These are phyloP conservation scores for Trichomonascaceae sp. DNA, from an alignment of 1,139 yeast genomes.

Conservation along the genomic window DNA sequence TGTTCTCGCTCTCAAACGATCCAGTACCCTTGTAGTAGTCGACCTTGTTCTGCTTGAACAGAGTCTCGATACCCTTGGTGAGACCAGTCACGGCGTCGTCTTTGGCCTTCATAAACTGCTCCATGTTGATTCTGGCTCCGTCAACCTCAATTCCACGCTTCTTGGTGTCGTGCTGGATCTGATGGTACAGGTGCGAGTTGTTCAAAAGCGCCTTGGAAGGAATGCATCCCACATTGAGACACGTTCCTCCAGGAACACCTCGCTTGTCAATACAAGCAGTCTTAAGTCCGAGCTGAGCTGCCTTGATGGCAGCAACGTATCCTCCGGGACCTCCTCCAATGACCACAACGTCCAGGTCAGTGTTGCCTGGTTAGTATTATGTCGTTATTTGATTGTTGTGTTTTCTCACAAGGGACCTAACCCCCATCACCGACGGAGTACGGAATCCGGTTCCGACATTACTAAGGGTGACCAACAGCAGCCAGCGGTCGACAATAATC, in stretches of 20 bases:
- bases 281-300: constrained; percentile 88
- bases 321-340: constrained; percentile 99
- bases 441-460: neutral
- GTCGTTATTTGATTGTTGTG: neutral
- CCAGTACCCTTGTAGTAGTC: constrained; percentile 91
- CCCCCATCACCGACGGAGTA: neutral
- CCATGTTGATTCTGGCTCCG: constrained; percentile 60
- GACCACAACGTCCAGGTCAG: constrained; percentile 77
- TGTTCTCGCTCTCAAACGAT: constrained; percentile 71
- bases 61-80: constrained; percentile 87
- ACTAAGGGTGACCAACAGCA: neutral
- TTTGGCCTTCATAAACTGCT: constrained; percentile 80
- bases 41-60: constrained; percentile 92
- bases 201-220: constrained; percentile 93
- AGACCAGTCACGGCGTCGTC: constrained; percentile 78
- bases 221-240: constrained; percentile 96
- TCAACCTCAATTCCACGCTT: constrained; percentile 78
- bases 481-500: neutral
- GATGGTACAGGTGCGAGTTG: constrained; percentile 89
- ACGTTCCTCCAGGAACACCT: constrained; percentile 94
- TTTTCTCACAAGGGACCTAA: neutral
- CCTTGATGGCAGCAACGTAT: constrained; percentile 90
- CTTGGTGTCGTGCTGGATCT: constrained; percentile 71
- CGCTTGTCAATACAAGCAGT: constrained; percentile 97
- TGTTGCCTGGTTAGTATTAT: neutral